Evolutionary conservation across 2,329 filamentous ascomycete species (phyloP).

Genomic region (Diaporthe capsici): DNA sequence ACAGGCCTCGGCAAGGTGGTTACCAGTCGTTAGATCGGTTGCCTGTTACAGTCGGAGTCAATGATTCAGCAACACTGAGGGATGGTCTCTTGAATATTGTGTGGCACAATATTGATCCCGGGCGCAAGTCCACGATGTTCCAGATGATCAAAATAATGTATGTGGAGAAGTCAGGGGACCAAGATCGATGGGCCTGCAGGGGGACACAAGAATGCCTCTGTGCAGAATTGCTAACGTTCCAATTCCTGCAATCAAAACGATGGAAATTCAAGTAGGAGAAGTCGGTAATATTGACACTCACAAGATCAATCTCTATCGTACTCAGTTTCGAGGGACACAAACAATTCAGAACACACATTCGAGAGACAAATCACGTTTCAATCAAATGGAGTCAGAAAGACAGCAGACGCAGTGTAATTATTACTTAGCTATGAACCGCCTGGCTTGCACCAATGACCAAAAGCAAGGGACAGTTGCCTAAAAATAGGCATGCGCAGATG

Average conservation of each 20-base stretch:
- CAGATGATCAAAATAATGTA: neutral
- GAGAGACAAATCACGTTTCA: neutral
- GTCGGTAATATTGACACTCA: neutral
- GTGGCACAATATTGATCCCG: neutral
- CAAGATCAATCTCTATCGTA: neutral
- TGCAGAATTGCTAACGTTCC: neutral
- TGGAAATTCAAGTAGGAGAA: too few relatives aligned
- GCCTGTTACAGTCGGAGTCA: neutral
- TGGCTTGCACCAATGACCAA: too few relatives aligned
- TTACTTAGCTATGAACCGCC: too few relatives aligned
- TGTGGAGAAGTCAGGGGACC: neutral
- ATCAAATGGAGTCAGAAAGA: neutral
- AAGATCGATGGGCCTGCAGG: neutral
- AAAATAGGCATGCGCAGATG: neutral
- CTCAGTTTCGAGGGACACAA: neutral
- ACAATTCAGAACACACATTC: neutral
- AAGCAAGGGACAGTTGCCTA: neutral
- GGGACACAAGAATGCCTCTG: neutral
- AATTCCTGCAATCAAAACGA: neutral
- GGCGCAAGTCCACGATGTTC: neutral
- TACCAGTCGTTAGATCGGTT: neutral
- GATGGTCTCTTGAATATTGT: too few relatives aligned
- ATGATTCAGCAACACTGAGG: neutral
- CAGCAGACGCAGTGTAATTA: neutral
- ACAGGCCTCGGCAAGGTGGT: neutral